Evolutionary conservation across 2,329 filamentous ascomycete species (phyloP).

Genomic region (Fusarium sambucinum): DNA sequence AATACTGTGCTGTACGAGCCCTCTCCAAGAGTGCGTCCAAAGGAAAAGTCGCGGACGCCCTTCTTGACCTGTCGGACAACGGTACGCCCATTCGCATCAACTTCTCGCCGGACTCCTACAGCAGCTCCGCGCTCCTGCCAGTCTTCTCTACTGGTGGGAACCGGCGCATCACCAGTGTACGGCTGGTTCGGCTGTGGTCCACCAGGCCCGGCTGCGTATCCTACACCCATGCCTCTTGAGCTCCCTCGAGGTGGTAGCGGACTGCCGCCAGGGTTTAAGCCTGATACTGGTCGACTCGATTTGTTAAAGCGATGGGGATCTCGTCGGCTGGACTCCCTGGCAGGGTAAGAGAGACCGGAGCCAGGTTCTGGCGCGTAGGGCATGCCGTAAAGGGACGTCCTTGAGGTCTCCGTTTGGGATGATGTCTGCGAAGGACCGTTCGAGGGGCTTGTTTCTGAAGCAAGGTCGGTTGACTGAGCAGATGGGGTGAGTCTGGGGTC

Average conservation of each 20-base stretch:
- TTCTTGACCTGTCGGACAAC: constrained; percentile 91
- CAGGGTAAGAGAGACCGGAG: constrained; percentile 63
- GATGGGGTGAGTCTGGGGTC: constrained; percentile 41
- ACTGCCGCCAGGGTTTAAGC: constrained; percentile 61
- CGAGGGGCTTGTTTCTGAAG: constrained; percentile 28
- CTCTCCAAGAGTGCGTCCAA: constrained; percentile 90
- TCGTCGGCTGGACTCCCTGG: constrained; percentile 76
- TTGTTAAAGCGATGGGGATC: constrained; percentile 72
- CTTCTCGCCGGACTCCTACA: constrained; percentile 81
- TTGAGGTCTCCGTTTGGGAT: constrained; percentile 40
- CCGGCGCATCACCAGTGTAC: constrained; percentile 57
- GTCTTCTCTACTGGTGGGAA: constrained; percentile 79
- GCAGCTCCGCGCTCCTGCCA: constrained; percentile 98
- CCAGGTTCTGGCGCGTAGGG: constrained; percentile 73
- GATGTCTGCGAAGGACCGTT: constrained; percentile 31
- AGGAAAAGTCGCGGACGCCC: constrained; percentile 95
- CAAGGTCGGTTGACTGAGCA: constrained; percentile 29
- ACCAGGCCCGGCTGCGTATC: constrained; percentile 57
- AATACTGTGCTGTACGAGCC: constrained; percentile 98
- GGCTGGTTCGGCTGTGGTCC: constrained; percentile 33
- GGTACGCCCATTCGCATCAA: constrained; percentile 86
- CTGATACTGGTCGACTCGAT: constrained; percentile 65
- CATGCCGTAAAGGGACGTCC: constrained; percentile 66
- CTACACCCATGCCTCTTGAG: constrained; percentile 76
- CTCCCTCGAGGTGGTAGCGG: constrained; percentile 80